Evolutionary conservation across 139 green algal species (phyloP).

Genomic region (Yamagishiella unicocca): DNA sequence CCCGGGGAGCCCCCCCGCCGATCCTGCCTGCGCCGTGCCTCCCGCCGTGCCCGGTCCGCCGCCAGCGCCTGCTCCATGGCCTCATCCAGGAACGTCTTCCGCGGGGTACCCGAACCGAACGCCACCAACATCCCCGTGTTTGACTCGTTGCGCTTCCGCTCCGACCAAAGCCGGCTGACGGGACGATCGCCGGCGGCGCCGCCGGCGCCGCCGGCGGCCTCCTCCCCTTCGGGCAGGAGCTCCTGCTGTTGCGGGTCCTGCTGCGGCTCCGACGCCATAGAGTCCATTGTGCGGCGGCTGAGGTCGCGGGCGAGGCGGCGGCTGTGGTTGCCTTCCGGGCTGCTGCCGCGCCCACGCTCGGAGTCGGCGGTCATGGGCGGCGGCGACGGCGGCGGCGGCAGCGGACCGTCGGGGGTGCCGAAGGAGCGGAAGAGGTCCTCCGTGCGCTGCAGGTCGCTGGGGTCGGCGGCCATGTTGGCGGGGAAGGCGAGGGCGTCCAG

Average conservation of each 20-base stretch:
- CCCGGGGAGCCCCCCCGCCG: too few species aligned
- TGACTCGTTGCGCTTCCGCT: background rate
- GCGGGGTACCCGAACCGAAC: conserved; percentile 10
- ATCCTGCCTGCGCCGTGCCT: background rate
- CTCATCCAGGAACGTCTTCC: conserved; percentile 1
- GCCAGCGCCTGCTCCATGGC: background rate
- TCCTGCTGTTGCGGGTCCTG: too few species aligned
- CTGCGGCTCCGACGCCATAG: too few species aligned
- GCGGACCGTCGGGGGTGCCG: background rate
- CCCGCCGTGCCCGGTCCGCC: background rate
- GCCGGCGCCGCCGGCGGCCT: background rate
- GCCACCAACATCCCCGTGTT: background rate
- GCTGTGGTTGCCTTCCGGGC: too few species aligned
- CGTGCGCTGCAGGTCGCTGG: background rate
- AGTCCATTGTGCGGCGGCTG: too few species aligned
- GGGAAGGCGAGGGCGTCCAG: too few species aligned
- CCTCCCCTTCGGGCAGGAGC: too few species aligned
- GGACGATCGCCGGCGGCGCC: too few species aligned
- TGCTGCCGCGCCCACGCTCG: background rate
- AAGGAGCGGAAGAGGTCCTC: background rate
- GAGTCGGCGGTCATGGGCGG: background rate
- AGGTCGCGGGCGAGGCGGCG: too few species aligned
- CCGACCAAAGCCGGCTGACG: background rate
- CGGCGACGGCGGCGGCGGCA: conserved; percentile 24
- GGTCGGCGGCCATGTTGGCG: background rate